Conservation (phyloP, 352 stramenopile genomes). For the Phytophthora cactorum region DNA sequence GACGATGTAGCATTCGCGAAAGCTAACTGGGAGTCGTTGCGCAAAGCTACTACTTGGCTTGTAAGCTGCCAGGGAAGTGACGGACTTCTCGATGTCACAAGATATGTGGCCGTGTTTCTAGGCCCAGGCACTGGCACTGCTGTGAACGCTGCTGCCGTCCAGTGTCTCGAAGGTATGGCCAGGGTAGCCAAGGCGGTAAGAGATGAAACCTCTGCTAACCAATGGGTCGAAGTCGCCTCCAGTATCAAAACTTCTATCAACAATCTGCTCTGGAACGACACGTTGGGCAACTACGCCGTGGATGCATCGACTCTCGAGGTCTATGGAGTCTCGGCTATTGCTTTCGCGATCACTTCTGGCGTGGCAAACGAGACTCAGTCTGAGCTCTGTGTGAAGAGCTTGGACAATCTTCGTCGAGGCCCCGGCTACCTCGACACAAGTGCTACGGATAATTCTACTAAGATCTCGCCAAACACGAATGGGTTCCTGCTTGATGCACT, state of each 20-base stretch:
- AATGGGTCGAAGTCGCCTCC: conserved; percentile 20
- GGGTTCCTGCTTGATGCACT: conserved; percentile 38
- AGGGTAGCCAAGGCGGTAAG: conserved; percentile 9
- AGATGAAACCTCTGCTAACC: conserved; percentile 24
- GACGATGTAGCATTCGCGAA: conserved; percentile 29
- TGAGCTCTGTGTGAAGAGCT: conserved; percentile 22
- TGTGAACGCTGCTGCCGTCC: conserved; percentile 19
- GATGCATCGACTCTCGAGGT: conserved; percentile 25
- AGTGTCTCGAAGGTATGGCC: not conserved
- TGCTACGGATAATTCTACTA: conserved; percentile 18
- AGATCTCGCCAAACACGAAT: conserved; percentile 42
- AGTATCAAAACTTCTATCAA: conserved; percentile 9
- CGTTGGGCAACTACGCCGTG: conserved; percentile 27
- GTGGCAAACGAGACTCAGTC: conserved; percentile 4
- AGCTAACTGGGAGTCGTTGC: conserved; percentile 31
- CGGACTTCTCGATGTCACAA: conserved; percentile 22
- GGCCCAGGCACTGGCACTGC: conserved; percentile 23
- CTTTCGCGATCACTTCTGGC: conserved; percentile 36
- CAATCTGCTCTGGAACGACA: conserved; percentile 40
- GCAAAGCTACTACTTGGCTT: conserved; percentile 26
- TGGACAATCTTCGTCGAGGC: conserved; percentile 32
- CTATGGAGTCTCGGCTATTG: conserved; percentile 35
- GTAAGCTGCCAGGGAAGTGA: not conserved
- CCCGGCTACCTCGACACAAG: conserved; percentile 22
- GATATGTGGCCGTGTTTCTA: conserved; percentile 29